Conservation (phyloP, 2,329 filamentous ascomycete species). For the Esteya vermicola region DNA sequence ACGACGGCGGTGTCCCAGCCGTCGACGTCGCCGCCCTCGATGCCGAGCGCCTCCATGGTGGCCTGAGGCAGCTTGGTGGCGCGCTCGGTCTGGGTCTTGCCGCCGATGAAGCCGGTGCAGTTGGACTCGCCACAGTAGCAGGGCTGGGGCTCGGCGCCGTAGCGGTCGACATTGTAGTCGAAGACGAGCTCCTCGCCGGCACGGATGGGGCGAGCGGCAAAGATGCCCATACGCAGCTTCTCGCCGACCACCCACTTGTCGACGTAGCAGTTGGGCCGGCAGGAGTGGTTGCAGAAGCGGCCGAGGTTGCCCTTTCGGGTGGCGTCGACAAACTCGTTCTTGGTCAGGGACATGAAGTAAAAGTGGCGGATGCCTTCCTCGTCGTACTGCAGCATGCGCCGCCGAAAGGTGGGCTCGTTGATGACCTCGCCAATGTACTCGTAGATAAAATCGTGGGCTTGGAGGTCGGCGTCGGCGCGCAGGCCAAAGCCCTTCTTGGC, state of each 20-base stretch:
- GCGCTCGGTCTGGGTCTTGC: conserved; percentile 92
- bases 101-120: conserved; percentile 91
- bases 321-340: conserved; percentile 92
- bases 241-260: conserved; percentile 99
- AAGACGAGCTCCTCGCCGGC: conserved; percentile 93
- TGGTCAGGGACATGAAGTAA: conserved; percentile 98
- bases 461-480: conserved; percentile 63
- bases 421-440: conserved; percentile 99
- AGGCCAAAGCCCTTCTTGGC: conserved; percentile 96
- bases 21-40: conserved; percentile 82
- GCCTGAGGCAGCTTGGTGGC: conserved; percentile 81
- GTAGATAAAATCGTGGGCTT: conserved; percentile 82
- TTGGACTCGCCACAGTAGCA: conserved; percentile 94
- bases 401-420: conserved; percentile 77
- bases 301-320: conserved; percentile 94
- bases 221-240: conserved; percentile 97
- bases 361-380: conserved; percentile 97
- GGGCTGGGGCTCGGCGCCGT: conserved; percentile 89
- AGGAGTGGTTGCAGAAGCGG: conserved; percentile 97
- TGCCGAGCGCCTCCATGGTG: conserved; percentile 88
- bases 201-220: conserved; percentile 71
- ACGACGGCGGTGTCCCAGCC: conserved; percentile 74
- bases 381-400: conserved; percentile 86
- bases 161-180: conserved; percentile 98
- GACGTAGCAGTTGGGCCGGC: conserved; percentile 96